A percentile compares a stretch with the other conserved stretches of the same genome.
phyloP scores from a whole-genome alignment of 1,284 basidiomycete species.

The Testicularia cyperi region DNA sequence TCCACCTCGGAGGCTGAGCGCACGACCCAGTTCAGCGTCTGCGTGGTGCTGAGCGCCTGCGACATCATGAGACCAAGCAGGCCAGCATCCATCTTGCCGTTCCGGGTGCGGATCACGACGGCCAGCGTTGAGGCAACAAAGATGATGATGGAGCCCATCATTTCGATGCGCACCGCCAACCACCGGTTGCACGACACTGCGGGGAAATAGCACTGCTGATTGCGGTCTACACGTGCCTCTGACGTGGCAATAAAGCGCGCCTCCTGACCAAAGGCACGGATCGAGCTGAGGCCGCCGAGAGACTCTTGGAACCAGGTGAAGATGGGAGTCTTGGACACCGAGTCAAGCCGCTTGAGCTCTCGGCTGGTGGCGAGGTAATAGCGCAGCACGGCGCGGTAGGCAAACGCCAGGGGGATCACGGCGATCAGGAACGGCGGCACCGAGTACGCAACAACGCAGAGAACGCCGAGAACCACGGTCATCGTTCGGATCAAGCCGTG shows the following conservation, averaged over 20 bases:
- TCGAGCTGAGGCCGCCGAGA: slow-evolving; percentile 78
- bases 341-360: slow-evolving; percentile 87
- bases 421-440: slow-evolving; percentile 73
- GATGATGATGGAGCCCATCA: slow-evolving; percentile 80
- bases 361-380: slow-evolving; percentile 89
- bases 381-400: slow-evolving; percentile 50
- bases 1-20: slow-evolving; percentile 86
- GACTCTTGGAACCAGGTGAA: slow-evolving; percentile 77
- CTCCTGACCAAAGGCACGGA: slow-evolving; percentile 66
- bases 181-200: slow-evolving; percentile 72
- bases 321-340: slow-evolving; percentile 84
- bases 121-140: slow-evolving; percentile 73
- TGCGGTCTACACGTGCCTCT: slow-evolving; percentile 77
- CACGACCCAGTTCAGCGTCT: slow-evolving; percentile 73
- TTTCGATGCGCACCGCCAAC: slow-evolving; percentile 68
- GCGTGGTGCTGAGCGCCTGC: slow-evolving; percentile 67
- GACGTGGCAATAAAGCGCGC: slow-evolving; percentile 75
- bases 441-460: slow-evolving; percentile 70
- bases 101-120: slow-evolving; percentile 65
- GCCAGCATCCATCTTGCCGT: slow-evolving; percentile 75
- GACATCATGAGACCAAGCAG: slow-evolving; percentile 86
- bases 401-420: slow-evolving; percentile 52
- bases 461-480: slow-evolving; percentile 68
- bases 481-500: slow-evolving; percentile 51
- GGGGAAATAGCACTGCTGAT: slow-evolving; percentile 74